A percentile compares a stretch with the other conserved stretches of the same genome.
These are phyloP conservation scores for Ceratobasidium sp. DNA, from an alignment of 1,284 basidiomycete genomes.

Conservation along the genomic window DNA sequence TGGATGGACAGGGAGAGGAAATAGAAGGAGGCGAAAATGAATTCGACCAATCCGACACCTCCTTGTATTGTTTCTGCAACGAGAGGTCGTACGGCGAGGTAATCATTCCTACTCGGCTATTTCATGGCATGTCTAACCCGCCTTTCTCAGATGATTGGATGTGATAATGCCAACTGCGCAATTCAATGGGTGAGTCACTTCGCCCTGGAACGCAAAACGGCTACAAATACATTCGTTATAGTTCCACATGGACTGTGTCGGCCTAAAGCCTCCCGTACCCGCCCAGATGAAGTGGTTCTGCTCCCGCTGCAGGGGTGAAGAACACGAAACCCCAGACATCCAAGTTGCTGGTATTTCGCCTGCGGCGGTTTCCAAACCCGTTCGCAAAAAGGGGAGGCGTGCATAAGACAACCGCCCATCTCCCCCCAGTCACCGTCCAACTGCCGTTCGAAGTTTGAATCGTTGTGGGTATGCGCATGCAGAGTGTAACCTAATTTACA, in stretches of 20 bases:
- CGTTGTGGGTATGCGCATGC: too few species aligned
- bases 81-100: constrained; percentile 73
- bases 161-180: constrained; percentile 72
- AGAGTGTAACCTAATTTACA: background rate
- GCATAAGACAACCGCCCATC: background rate
- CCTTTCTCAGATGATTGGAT: constrained; percentile 69
- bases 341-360: constrained; percentile 42
- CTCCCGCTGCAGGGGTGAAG: constrained; percentile 48
- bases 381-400: constrained; percentile 40
- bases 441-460: too few species aligned
- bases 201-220: background rate
- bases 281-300: constrained; percentile 52
- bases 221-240: constrained; percentile 32
- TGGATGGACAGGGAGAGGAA: constrained; percentile 60
- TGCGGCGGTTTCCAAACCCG: constrained; percentile 31
- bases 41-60: constrained; percentile 62
- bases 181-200: constrained; percentile 73
- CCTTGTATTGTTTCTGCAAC: constrained; percentile 73
- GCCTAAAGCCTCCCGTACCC: constrained; percentile 50
- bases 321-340: constrained; percentile 27
- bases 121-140: constrained; percentile 22
- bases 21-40: constrained; percentile 57
- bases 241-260: constrained; percentile 53
- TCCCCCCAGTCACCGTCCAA: too few species aligned
- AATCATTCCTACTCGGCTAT: constrained; percentile 49